Percentiles rank a stretch among this genome's conserved stretches.
These are phyloP conservation scores for cucumber (Cucumis sativus) DNA, from an alignment of 306 rosid genomes.

Conservation along the genomic window Cucumber_9930_V3 NC_026659.2:29000001-29000500, in stretches of 20 bases:
- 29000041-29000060: background rate
- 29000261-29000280: too few species aligned
- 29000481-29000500: constrained; percentile 89
- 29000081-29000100: background rate
- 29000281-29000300: background rate
- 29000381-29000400: background rate
- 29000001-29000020: background rate
- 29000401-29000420: constrained; percentile 52
- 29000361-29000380: background rate
- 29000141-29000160: background rate
- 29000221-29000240: background rate
- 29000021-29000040: background rate
- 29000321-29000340: background rate
- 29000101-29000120: background rate
- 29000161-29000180: background rate
- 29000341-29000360: too few species aligned
- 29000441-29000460: constrained; percentile 96
- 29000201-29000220: background rate
- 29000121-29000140: background rate
- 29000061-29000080: background rate
- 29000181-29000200: background rate
- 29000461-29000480: constrained; percentile 87
- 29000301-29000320: background rate
- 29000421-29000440: constrained; percentile 60
- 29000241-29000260: background rate